Percentiles rank a stretch among this genome's conserved stretches.
phyloP scores from a whole-genome alignment of 2,329 filamentous ascomycete species.

The Graphilbum fragrans region DNA sequence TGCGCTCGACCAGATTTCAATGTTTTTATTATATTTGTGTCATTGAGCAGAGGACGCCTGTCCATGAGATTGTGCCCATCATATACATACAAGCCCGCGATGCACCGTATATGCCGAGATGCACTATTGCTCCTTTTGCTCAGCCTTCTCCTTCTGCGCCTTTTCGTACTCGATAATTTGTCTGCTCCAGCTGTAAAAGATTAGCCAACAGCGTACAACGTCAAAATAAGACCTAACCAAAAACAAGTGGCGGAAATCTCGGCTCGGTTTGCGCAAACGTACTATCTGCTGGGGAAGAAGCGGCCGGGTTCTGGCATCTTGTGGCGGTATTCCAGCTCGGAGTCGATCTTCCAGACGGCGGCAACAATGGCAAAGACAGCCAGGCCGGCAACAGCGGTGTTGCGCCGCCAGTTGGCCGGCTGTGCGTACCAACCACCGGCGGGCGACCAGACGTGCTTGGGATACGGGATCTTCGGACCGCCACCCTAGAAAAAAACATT shows the following conservation, averaged over 20 bases:
- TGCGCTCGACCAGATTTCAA: no score
- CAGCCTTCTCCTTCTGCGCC: slow-evolving; percentile 22
- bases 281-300: slow-evolving; percentile 84
- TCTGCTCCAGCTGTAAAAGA: slow-evolving; percentile 25
- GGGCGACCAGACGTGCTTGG: slow-evolving; percentile 99
- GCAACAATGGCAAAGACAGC: slow-evolving; percentile 48
- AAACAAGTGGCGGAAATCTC: no score
- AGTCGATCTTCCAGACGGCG: slow-evolving; percentile 58
- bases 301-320: slow-evolving; percentile 67
- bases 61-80: background rate
- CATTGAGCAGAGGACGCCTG: background rate
- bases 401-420: slow-evolving; percentile 87
- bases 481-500: slow-evolving; percentile 51
- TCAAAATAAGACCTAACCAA: background rate
- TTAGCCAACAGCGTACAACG: slow-evolving; percentile 1
- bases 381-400: slow-evolving; percentile 45
- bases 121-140: slow-evolving; percentile 10
- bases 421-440: slow-evolving; percentile 96
- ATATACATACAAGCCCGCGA: background rate
- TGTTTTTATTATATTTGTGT: no score
- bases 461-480: slow-evolving; percentile 62
- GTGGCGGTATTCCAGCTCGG: slow-evolving; percentile 59
- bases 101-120: background rate
- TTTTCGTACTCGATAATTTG: slow-evolving; percentile 33
- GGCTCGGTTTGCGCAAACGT: slow-evolving; percentile 21